Conservation (phyloP, 1,284 basidiomycete species). For the Leccinum fuscescens region DNA sequence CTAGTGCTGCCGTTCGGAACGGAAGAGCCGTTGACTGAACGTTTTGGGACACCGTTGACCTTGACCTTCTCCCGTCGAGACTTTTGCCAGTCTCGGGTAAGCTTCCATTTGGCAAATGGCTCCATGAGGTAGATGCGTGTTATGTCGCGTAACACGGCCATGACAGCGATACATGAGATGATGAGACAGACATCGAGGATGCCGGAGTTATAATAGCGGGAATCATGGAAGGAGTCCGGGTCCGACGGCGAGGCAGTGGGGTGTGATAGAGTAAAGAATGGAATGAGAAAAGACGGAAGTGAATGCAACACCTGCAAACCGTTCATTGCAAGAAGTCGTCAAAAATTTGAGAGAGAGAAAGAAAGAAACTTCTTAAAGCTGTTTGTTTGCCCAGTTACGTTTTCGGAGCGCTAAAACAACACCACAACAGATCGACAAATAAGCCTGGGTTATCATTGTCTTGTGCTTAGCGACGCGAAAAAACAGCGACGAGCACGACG, state of each 20-base stretch:
- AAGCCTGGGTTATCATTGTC: background rate
- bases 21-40: conserved; percentile 33
- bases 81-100: conserved; percentile 50
- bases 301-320: conserved; percentile 38
- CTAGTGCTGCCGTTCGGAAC: conserved; percentile 27
- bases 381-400: conserved; percentile 35
- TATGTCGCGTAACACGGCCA: conserved; percentile 78
- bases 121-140: conserved; percentile 71
- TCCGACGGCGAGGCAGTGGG: conserved; percentile 52
- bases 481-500: conserved; percentile 4
- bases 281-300: conserved; percentile 53
- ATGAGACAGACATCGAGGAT: conserved; percentile 70
- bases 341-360: conserved; percentile 18
- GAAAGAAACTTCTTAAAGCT: conserved; percentile 3
- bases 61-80: conserved; percentile 28
- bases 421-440: conserved; percentile 20
- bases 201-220: conserved; percentile 68
- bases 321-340: conserved; percentile 35
- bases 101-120: conserved; percentile 75
- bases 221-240: conserved; percentile 68
- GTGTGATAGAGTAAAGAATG: conserved; percentile 77
- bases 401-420: conserved; percentile 26
- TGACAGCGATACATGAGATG: conserved; percentile 69
- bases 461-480: conserved; percentile 4
- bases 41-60: conserved; percentile 30